A percentile compares a stretch with the other conserved stretches of the same genome.
These are phyloP conservation scores for Polychytrium aggregatum DNA, from an alignment of 192 early-diverging fungal species.

Conservation along the genomic window DNA sequence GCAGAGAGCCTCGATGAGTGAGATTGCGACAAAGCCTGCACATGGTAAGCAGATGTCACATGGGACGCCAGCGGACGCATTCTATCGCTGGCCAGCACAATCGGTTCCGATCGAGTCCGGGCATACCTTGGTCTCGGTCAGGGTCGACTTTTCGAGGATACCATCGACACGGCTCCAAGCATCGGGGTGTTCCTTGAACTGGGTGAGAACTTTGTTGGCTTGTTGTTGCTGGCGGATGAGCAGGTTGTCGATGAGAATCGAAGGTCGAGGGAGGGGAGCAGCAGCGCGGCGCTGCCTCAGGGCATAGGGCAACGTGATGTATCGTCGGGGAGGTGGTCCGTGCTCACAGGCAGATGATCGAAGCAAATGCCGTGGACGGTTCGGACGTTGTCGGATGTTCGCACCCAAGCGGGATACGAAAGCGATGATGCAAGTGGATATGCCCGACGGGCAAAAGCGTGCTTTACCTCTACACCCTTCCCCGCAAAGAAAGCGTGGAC, in stretches of 20 bases:
- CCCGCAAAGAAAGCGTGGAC: conserved; percentile 71
- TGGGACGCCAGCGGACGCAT: background rate
- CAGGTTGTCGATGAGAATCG: background rate
- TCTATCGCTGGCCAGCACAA: background rate
- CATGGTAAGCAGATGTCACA: background rate
- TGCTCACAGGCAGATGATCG: too few relatives aligned
- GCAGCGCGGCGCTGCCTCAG: background rate
- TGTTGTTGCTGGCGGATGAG: conserved; percentile 56
- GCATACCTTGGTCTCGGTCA: conserved; percentile 82
- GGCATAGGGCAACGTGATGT: background rate
- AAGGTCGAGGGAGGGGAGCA: background rate
- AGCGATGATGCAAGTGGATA: too few relatives aligned
- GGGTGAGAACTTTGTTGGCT: conserved; percentile 77
- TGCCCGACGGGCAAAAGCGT: background rate
- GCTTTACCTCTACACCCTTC: conserved; percentile 62
- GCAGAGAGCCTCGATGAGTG: background rate
- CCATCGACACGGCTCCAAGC: conserved; percentile 91
- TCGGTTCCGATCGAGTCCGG: too few relatives aligned
- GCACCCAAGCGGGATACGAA: too few relatives aligned
- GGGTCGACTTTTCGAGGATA: conserved; percentile 74
- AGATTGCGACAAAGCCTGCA: background rate
- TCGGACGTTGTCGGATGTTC: too few relatives aligned
- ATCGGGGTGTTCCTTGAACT: conserved; percentile 92
- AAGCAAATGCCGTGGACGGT: too few relatives aligned
- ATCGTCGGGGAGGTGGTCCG: too few relatives aligned